Evolutionary conservation across 176 grass and related monocot genomes (phyloP), one percentile per base, ranked within the genome.

Genomic region (Paspalum vaginatum): DNA sequence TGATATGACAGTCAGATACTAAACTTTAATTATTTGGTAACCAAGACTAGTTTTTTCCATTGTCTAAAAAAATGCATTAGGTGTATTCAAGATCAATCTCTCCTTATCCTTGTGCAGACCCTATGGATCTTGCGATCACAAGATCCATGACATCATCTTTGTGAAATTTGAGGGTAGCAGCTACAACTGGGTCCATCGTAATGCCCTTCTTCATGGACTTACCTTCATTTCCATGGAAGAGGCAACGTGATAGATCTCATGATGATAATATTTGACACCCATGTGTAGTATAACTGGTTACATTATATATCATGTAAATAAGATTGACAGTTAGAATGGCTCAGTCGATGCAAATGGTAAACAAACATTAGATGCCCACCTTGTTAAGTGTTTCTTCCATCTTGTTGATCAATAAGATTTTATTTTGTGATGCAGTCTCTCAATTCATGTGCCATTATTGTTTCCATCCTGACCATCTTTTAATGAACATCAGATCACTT

Each of bases 131-230:
- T 52, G 12, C 46, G 65, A 18, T 46, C 24, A 18, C 47, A 52
- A 47, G 61, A 32, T 32, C 32, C 46, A 66, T 11, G 18, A 17
- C 61, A 42, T 79, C 48, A 22, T 65, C 76, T 38, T 64, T 66
- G 42, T 79, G 76, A 54, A 54, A 66, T 54, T 79, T 79, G 18
- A 79, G 18, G 7, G 21, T 61, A 16, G 61, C 76, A 12, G 61
- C 61, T 20, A 79, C 2, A 38, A 79, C 66, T 15, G 76, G 47
- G 13, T 49, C 8, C 47, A 41, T 18, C 27, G 21, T 22, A 17
- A 46, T 53, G 24, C 61, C 65, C 47, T 66, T 66, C 46, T 52
- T 66, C 6, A 41, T 78, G 5, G 65, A 11, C 41, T 76, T 76
- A 8, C 21, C 48, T 2, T 32, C 32, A 32, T 49, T 79, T 65